A percentile compares a stretch with the other conserved stretches of the same genome.
phyloP scores from a whole-genome alignment of 345 rosid genomes.

The Eucalyptus melliodora region DNA sequence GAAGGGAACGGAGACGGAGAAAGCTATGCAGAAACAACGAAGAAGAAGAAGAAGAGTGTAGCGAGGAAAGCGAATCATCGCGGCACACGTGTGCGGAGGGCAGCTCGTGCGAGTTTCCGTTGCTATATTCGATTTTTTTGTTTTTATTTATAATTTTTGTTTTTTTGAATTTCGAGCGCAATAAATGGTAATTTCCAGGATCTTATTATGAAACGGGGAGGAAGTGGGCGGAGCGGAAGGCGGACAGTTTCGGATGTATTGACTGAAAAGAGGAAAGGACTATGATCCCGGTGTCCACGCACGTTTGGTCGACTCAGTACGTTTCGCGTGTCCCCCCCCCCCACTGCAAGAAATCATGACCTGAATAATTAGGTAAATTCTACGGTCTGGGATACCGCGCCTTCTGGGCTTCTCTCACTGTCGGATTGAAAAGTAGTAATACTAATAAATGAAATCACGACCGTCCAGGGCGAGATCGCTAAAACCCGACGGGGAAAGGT shows the following conservation, averaged over 20 bases:
- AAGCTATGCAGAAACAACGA: neutral
- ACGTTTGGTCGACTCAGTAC: neutral
- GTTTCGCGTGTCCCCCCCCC: neutral
- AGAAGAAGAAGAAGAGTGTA: neutral
- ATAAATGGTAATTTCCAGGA: neutral
- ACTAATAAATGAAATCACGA: neutral
- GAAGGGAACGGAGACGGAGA: neutral
- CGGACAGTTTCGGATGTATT: neutral
- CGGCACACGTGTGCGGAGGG: neutral
- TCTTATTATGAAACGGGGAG: neutral
- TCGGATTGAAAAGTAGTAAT: neutral
- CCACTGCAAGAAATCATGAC: neutral
- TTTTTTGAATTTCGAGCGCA: neutral
- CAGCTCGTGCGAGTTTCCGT: neutral
- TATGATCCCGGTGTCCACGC: neutral
- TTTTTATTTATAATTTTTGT: accelerated
- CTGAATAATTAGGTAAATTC: neutral
- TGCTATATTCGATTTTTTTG: neutral
- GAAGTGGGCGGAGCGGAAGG: neutral
- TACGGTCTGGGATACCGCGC: neutral
- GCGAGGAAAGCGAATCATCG: neutral
- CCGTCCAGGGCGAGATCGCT: neutral
- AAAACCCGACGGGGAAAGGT: neutral
- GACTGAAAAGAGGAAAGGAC: neutral
- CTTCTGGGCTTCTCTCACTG: neutral